phyloP scores from a whole-genome alignment of 345 rosid genomes.

The Crucihimalaya himalaica region DNA sequence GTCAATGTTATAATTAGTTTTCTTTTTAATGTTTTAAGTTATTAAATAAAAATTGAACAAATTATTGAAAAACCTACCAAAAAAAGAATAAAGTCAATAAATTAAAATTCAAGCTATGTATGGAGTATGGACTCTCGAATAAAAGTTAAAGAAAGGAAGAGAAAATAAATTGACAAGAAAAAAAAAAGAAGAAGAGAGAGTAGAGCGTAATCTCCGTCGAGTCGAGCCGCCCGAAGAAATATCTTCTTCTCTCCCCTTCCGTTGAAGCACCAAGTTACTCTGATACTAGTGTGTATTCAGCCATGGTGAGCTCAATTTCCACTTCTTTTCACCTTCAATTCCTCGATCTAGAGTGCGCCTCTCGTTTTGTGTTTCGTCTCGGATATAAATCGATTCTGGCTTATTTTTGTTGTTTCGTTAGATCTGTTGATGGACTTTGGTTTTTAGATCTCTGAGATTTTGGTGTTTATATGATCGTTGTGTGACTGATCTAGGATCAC shows the following conservation, averaged over 20 bases:
- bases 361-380: neutral
- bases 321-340: neutral
- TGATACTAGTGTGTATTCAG: neutral
- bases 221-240: slow-evolving; percentile 23
- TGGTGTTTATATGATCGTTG: neutral
- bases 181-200: neutral
- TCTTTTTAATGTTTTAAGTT: too few species aligned
- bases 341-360: slow-evolving; percentile 5
- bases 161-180: neutral
- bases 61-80: neutral
- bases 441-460: slow-evolving; percentile 32
- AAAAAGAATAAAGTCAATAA: neutral
- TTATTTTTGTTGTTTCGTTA: neutral
- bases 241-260: neutral
- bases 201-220: slow-evolving; percentile 2
- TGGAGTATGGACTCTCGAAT: neutral
- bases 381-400: neutral
- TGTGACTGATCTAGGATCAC: neutral
- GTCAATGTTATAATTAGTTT: too few species aligned
- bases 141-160: slow-evolving; percentile 7
- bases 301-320: slow-evolving; percentile 25
- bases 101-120: too few species aligned
- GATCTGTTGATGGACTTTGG: slow-evolving; percentile 6
- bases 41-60: too few species aligned
- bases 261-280: neutral